phyloP scores from a whole-genome alignment of 2,329 filamentous ascomycete species.

The Juglanconis juglandina region DNA sequence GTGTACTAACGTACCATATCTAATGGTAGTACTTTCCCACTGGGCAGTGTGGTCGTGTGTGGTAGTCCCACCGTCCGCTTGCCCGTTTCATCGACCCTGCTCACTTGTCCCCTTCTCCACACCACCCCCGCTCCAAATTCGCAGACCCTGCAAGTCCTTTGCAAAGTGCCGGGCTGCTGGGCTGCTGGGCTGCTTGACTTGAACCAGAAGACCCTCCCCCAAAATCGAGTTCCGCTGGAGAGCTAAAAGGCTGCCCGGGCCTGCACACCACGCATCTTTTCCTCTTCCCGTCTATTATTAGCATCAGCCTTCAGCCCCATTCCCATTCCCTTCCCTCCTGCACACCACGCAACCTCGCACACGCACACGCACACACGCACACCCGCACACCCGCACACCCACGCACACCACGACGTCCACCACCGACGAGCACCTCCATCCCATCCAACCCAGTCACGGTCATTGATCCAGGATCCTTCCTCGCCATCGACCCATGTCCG shows the following conservation, averaged over 20 bases:
- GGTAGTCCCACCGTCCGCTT: background rate
- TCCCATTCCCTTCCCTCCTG: conserved; percentile 28
- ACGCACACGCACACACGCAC: background rate
- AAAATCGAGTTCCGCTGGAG: background rate
- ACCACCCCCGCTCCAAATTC: background rate
- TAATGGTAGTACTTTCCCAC: background rate
- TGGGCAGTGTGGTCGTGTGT: too few relatives aligned
- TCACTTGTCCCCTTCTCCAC: conserved; percentile 8
- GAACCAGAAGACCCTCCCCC: background rate
- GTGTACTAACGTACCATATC: background rate
- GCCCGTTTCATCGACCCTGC: conserved; percentile 3
- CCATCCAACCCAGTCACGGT: background rate
- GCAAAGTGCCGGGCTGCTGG: background rate
- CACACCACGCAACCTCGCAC: background rate
- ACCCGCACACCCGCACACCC: conserved; percentile 5
- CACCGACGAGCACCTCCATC: background rate
- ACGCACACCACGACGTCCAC: conserved; percentile 8
- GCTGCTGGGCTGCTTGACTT: too few relatives aligned
- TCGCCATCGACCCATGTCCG: conserved; percentile 1
- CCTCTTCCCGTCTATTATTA: conserved; percentile 46
- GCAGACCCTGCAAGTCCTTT: background rate
- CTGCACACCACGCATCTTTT: conserved; percentile 23
- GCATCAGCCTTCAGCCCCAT: conserved; percentile 50
- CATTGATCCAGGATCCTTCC: background rate
- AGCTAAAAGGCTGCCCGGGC: conserved; percentile 21